A percentile compares a stretch with the other conserved stretches of the same genome.
Conservation (phyloP, 345 rosid species). For the Trapa bicornis region DNA sequence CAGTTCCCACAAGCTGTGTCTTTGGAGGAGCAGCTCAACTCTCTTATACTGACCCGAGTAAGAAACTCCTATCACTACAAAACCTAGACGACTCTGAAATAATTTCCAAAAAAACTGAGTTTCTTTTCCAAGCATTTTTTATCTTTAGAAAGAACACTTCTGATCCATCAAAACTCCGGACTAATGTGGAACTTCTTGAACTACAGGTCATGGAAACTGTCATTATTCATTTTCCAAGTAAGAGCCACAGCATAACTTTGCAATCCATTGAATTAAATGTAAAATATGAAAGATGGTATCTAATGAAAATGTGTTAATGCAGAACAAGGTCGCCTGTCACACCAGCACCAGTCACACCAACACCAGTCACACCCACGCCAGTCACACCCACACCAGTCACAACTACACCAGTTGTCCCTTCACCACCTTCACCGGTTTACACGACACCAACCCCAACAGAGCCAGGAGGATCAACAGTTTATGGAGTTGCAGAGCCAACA, state of each 20-base stretch:
- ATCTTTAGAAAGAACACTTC: not conserved
- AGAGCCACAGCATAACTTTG: not conserved
- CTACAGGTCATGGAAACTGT: slow-evolving; percentile 79
- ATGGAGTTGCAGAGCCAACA: slow-evolving; percentile 66
- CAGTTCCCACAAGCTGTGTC: slow-evolving; percentile 68
- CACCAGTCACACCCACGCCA: slow-evolving; percentile 8
- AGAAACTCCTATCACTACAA: slow-evolving; percentile 13
- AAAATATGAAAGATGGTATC: not conserved
- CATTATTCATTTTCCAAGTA: slow-evolving; percentile 37
- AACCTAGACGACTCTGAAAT: not conserved
- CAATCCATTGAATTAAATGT: not conserved
- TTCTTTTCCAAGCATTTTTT: not conserved
- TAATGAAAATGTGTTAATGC: slow-evolving; percentile 14
- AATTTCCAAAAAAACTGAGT: not conserved
- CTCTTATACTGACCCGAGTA: slow-evolving; percentile 84
- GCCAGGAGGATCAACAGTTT: slow-evolving; percentile 34
- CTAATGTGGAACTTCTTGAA: slow-evolving; percentile 1
- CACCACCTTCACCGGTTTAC: slow-evolving; percentile 19
- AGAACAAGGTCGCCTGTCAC: slow-evolving; percentile 49
- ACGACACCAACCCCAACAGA: slow-evolving; percentile 16
- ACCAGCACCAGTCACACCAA: slow-evolving; percentile 27
- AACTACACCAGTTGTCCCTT: not conserved
- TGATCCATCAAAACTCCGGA: not conserved
- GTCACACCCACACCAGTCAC: slow-evolving; percentile 34
- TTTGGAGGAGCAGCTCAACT: slow-evolving; percentile 94